phyloP scores from a whole-genome alignment of 2,329 filamentous ascomycete species.

The Hypoxylon sp. region DNA sequence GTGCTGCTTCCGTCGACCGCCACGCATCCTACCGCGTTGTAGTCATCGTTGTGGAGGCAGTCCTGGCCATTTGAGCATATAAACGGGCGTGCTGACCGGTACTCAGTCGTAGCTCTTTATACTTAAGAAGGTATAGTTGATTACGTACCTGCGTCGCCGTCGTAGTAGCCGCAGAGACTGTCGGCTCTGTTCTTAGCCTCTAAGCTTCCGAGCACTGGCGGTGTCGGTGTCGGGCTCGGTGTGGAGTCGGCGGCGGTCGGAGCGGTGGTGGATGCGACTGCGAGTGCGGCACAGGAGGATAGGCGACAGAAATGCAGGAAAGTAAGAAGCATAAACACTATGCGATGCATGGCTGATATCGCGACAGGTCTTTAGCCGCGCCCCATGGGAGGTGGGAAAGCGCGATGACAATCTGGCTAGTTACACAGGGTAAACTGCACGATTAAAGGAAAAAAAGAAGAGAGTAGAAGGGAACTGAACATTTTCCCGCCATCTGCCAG shows the following conservation, averaged over 20 bases:
- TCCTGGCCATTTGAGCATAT: slow-evolving; percentile 1
- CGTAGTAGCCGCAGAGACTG: slow-evolving; percentile 18
- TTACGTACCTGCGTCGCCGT: slow-evolving; percentile 24
- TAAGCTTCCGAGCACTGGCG: slow-evolving; percentile 2
- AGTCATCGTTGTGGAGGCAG: slow-evolving; percentile 8
- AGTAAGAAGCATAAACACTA: not conserved
- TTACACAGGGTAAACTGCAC: not conserved
- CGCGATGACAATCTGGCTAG: not conserved
- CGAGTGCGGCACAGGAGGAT: not conserved
- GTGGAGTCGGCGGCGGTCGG: not conserved
- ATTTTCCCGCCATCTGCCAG: no score
- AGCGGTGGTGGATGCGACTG: not conserved
- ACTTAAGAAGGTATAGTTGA: not conserved
- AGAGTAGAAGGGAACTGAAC: no score
- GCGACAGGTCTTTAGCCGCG: not conserved
- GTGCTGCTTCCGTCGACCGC: not conserved
- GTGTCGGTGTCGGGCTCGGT: slow-evolving; percentile 5
- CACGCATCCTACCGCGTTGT: slow-evolving; percentile 19
- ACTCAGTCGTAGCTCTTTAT: not conserved
- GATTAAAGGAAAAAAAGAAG: no score
- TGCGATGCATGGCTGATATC: not conserved
- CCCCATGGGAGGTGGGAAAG: not conserved
- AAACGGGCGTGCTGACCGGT: slow-evolving; percentile 6
- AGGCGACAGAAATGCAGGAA: not conserved
- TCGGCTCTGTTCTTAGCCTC: slow-evolving; percentile 16